Evolutionary conservation across 2,329 filamentous ascomycete species (phyloP), one percentile per base, ranked within the genome.

Genomic region (Fusarium equiseti): DNA sequence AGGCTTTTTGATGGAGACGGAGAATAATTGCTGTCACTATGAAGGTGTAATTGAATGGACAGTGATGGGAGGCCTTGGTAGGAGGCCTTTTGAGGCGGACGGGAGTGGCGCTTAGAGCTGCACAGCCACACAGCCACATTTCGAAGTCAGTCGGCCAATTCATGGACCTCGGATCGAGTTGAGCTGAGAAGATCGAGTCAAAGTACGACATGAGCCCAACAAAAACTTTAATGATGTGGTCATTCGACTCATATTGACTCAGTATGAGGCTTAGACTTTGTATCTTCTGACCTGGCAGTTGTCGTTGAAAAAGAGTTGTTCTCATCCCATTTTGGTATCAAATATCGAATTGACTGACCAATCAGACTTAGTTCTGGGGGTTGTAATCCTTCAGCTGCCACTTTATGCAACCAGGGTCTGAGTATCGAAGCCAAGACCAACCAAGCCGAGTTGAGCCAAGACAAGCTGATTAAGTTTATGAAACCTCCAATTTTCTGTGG

Each of bases 281-380:
- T 42, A 44, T 27, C 20, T 27, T 24, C 20, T 16, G 26, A 29
- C n/a, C 10, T 11, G 10, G 13, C 31, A 61, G 29, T 56, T 51
- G 64, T 70, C 49, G 64, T 72, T 52, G 26, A 66, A 71, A 69
- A 69, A 72, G 68, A 69, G 55, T 69, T 71, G 32, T 43, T 27
- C 16, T 32, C 20, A 32, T 57, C 56, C 60, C 27, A n/a, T 59
- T 57, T 60, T 40, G 54, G 68, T 52, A 68, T 44, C n/a, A 29
- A 65, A 42, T 40, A 53, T 63, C 40, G 35, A 63, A 56, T 44
- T 38, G n/a, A n/a, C 15, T 12, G 26, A 15, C 68, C 68, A 71
- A 71, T 72, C 60, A 71, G 35, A 20, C 40, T 46, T 26, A 20
- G 20, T n/a, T 57, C 13, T 35, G 12, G 8, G 11, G 4, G 4